Conservation (phyloP, 495 filamentous ascomycete species). For the Rhizodiscina lignyota region DNA sequence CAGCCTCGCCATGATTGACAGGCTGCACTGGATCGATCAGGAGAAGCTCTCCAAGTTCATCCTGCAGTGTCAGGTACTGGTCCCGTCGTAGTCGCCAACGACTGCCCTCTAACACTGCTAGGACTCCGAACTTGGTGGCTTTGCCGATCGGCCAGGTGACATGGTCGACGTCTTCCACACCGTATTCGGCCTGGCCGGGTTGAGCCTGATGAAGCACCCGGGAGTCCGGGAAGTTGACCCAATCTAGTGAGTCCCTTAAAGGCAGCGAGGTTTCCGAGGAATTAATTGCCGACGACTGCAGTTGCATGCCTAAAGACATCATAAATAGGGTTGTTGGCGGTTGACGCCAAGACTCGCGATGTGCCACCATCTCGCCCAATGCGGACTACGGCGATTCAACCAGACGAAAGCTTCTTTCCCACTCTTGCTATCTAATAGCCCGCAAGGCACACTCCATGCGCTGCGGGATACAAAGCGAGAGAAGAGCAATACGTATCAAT, state of each 20-base stretch:
- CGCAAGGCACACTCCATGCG: slow-evolving; percentile 30
- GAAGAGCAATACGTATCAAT: slow-evolving; percentile 42
- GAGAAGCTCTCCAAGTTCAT: slow-evolving; percentile 66
- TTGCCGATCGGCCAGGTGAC: slow-evolving; percentile 80
- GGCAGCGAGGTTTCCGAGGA: neutral
- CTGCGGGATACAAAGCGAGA: slow-evolving; percentile 60
- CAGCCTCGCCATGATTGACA: slow-evolving; percentile 76
- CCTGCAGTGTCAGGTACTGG: slow-evolving; percentile 61
- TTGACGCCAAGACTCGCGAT: neutral
- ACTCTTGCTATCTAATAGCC: slow-evolving; percentile 68
- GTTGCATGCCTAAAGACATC: slow-evolving; percentile 22
- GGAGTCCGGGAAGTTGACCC: slow-evolving; percentile 73
- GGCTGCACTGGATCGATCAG: slow-evolving; percentile 80
- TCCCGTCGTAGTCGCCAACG: slow-evolving; percentile 10
- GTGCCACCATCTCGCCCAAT: no score
- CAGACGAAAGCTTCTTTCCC: no score
- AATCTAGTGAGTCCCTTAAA: slow-evolving; percentile 47
- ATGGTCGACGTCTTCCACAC: slow-evolving; percentile 98
- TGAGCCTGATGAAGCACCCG: slow-evolving; percentile 64
- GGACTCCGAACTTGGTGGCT: slow-evolving; percentile 68
- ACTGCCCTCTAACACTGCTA: slow-evolving; percentile 16
- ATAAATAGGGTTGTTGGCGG: slow-evolving; percentile 10
- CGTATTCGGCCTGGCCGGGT: slow-evolving; percentile 68
- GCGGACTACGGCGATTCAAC: no score
- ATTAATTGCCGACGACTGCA: neutral